Evolutionary conservation across 2,329 filamentous ascomycete genomes (phyloP).

Genomic region (Exophiala sp.): DNA sequence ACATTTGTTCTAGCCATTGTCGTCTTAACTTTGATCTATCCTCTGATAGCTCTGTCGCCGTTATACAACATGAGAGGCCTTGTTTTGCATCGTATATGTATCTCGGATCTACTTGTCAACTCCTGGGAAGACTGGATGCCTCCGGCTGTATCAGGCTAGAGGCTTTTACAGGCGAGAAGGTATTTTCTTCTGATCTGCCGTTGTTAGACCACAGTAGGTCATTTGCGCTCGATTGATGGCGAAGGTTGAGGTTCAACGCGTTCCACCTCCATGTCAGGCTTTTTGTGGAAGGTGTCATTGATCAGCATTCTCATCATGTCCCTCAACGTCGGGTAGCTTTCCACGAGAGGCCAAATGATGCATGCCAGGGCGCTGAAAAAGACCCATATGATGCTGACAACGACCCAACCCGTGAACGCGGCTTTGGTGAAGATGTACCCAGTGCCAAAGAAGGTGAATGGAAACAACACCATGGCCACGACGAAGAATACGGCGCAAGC

Average conservation of each 20-base stretch:
- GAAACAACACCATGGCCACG: conserved; percentile 77
- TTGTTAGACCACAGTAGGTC: neutral
- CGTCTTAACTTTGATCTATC: neutral
- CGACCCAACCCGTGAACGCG: conserved; percentile 74
- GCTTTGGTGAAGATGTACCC: conserved; percentile 75
- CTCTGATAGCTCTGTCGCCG: neutral
- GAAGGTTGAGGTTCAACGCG: neutral
- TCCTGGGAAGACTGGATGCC: neutral
- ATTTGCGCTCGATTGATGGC: neutral
- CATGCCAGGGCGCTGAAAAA: conserved; percentile 70
- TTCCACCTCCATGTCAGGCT: neutral
- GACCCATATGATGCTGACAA: conserved; percentile 74
- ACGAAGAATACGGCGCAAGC: conserved; percentile 65
- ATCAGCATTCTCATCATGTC: neutral
- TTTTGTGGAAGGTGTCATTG: neutral
- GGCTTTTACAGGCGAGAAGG: neutral
- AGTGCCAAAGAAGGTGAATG: conserved; percentile 82
- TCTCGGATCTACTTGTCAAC: neutral
- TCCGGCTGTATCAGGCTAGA: neutral
- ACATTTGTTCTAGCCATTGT: neutral
- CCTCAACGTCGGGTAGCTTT: conserved; percentile 50
- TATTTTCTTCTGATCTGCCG: neutral
- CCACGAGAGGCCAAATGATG: conserved; percentile 74
- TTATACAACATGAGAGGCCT: neutral
- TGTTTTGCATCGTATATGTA: neutral